phyloP scores from a whole-genome alignment of 2,329 filamentous ascomycete genomes.

The Hymenoscyphus repandus region DNA sequence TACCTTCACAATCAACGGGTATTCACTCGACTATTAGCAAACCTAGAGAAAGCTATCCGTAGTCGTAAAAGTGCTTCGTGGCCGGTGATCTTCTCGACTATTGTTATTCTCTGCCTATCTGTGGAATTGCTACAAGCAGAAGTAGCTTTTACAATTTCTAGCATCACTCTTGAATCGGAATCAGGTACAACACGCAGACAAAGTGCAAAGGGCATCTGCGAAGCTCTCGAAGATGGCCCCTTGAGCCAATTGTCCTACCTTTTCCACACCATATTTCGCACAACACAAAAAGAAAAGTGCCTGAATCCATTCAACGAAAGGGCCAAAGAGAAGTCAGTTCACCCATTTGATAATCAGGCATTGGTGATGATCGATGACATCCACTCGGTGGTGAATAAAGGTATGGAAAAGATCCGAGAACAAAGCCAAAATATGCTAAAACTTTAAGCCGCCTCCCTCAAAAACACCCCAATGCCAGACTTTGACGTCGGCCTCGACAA shows the following conservation, averaged over 20 bases:
- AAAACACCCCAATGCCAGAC: constrained; percentile 2
- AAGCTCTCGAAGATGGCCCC: neutral
- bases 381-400: constrained; percentile 3
- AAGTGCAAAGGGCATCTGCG: neutral
- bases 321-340: neutral
- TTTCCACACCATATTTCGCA: constrained; percentile 19
- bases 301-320: constrained; percentile 14
- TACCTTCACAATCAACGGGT: constrained; percentile 7
- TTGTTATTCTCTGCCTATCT: constrained; percentile 12
- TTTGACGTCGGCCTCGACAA: neutral
- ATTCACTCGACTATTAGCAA: constrained; percentile 1
- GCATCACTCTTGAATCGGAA: neutral
- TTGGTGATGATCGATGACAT: constrained; percentile 8
- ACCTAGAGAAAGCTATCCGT: constrained; percentile 16
- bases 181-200: neutral
- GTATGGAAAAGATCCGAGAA: neutral
- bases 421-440: neutral
- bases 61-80: constrained; percentile 10
- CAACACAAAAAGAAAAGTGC: constrained; percentile 12
- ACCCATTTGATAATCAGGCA: constrained; percentile 2
- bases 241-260: constrained; percentile 10
- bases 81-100: constrained; percentile 11
- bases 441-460: neutral
- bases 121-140: constrained; percentile 14
- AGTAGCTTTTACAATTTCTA: neutral